These are phyloP conservation scores for Pyricularia sp. DNA, from an alignment of 2,329 filamentous ascomycete species.

Conservation along the genomic window DNA sequence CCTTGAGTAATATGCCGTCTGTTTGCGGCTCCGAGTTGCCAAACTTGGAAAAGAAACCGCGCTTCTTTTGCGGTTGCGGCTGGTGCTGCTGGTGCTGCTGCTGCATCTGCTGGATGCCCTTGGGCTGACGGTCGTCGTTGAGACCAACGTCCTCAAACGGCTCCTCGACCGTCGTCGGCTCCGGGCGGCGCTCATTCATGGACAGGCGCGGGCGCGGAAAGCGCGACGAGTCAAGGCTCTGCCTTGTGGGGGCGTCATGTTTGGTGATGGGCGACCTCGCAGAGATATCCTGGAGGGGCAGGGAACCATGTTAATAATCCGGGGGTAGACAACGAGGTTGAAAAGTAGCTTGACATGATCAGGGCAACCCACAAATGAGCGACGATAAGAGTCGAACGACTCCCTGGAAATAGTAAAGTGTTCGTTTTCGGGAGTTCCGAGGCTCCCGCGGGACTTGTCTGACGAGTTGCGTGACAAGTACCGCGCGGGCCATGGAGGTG, in stretches of 20 bases:
- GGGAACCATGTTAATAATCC: conserved; percentile 7
- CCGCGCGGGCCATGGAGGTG: conserved; percentile 62
- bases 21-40: conserved; percentile 27
- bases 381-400: conserved; percentile 92
- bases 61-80: conserved; percentile 51
- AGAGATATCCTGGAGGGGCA: conserved; percentile 66
- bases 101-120: conserved; percentile 2
- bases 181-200: conserved; percentile 33
- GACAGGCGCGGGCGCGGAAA: conserved; percentile 54
- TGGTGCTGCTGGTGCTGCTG: conserved; percentile 30
- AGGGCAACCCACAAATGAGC: conserved; percentile 72
- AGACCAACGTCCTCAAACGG: conserved; percentile 86
- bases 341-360: not conserved
- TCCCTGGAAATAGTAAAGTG: conserved; percentile 93
- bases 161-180: conserved; percentile 64
- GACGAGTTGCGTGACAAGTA: conserved; percentile 45
- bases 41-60: conserved; percentile 73
- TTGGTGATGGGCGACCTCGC: conserved; percentile 68
- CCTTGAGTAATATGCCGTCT: conserved; percentile 8
- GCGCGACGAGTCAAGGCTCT: conserved; percentile 71
- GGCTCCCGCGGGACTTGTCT: conserved; percentile 40
- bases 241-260: conserved; percentile 52
- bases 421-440: conserved; percentile 68
- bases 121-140: conserved; percentile 49
- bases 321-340: not conserved